Evolutionary conservation across 768 basidiomycete species (phyloP), one percentile per base, ranked within the genome.

Genomic region (Suillus subalutaceus): DNA sequence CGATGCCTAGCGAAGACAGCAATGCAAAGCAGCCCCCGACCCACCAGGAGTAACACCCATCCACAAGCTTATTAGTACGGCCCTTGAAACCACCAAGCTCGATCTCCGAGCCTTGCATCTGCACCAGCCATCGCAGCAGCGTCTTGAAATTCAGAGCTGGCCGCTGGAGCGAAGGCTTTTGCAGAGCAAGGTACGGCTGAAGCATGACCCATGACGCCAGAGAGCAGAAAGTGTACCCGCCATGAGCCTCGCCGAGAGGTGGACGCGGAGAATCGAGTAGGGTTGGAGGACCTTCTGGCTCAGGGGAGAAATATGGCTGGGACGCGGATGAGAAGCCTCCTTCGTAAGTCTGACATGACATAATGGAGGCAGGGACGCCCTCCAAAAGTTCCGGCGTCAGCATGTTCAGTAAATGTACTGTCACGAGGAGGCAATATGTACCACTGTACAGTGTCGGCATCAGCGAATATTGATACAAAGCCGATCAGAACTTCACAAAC

Each of bases 21-120:
- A 98, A 79, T 0, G 86, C 83, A 73, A n/a, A 93, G 18, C 91
- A 85, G 0, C 96, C 96, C 2, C 94, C 97, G 30, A 94, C 93
- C 97, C 97, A 99, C 97, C 97, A 99, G n/a, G 92, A 90, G 77
- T 99, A 99, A 77, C 97, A 99, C 5, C 97, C 97, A 72, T 99
- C 97, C 0, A 99, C 97, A n/a, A 99, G 85, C 77, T 99, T 99
- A 76, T 99, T 99, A 69, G 94, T 94, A 63, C 97, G 82, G 0
- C 97, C 97, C 64, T 84, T 85, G 79, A 99, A 99, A 2, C 97
- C 97, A 4, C 96, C 97, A 10, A 95, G 82, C 73, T 99, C 97
- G 13, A 85, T 83, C 52, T 89, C 89, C 2, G 79, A 77, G 0
- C 94, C 96, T 74, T 99, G 97, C 89, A 97, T 91, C 53, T 89